Base-by-base conservation (phyloP, 2,329 filamentous ascomycete genomes). In the Scedosporium aurantiacum region DNA sequence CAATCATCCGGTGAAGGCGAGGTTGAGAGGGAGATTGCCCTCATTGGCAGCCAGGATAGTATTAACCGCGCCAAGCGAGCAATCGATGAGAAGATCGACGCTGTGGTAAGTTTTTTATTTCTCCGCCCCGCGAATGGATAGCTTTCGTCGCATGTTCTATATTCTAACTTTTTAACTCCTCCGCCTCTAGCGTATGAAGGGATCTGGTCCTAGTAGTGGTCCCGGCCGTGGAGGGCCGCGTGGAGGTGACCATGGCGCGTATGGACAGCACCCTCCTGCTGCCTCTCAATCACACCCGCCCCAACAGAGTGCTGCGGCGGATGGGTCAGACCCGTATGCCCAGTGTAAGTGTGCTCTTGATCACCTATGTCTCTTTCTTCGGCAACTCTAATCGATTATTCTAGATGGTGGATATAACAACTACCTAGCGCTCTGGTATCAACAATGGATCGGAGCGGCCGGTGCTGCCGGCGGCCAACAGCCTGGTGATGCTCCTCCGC, bases 81-180 rank as follows among this genome's bases (percentile, higher is more conserved):
- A 52, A 96, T 96, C 64, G 89, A 91, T 72, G 91, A 96, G 67
- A 96, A 96, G 75, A 90, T 96, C 57, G 90, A 96, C 64, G 88
- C 90, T 70, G 90, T 93, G 72, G 87, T 92, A 83, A 76, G 87
- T 82, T 40, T n/a, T 10, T 56, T 18, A 23, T 6, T n/a, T 45
- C 5, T 58, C 47, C 10, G 16, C 25, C n/a, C 50, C 50, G 18
- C 18, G 21, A 27, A 23, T 27, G 50, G 4, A 37, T 37, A 37
- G 12, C 23, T 54, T 27, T 59, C 8, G 21, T n/a, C 7, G 2
- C 10, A 12, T 10, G 18, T 28, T 58, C 18, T 47, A 28, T 12
- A 14, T 23, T 23, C 59, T 61, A 61, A 61, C 59, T 21, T 32
- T 14, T 14, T 8, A n/a, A 25, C 12, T 40, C 16, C 27, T 37